These are phyloP conservation scores for Lathyrus oleraceus DNA, from an alignment of 306 rosid species.

Conservation along the genomic window DNA sequence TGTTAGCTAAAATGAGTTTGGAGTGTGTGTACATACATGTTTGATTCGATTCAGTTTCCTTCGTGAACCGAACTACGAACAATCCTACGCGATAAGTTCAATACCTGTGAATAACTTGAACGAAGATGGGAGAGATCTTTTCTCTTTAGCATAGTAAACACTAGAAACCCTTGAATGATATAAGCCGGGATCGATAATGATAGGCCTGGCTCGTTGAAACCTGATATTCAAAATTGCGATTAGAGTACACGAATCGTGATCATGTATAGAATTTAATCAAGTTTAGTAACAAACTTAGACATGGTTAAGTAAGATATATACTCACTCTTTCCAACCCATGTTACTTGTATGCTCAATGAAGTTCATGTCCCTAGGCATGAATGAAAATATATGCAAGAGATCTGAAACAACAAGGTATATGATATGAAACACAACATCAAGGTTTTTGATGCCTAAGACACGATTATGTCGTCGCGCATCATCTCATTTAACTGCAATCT, in stretches of 20 bases:
- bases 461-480: too few relatives aligned
- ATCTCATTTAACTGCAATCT: too few relatives aligned
- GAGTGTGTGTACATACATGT: not conserved
- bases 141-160: constrained; percentile 91
- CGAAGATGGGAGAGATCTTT: constrained; percentile 78
- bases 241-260: constrained; percentile 19
- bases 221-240: constrained; percentile 42
- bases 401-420: constrained; percentile 51
- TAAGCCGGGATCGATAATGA: constrained; percentile 82
- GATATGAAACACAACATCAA: too few relatives aligned
- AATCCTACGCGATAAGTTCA: not conserved
- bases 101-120: constrained; percentile 88
- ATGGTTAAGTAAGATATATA: constrained; percentile 2
- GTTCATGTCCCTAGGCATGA: constrained; percentile 84
- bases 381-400: constrained; percentile 81
- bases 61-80: not conserved
- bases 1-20: not conserved
- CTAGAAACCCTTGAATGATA: constrained; percentile 84
- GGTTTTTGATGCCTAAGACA: too few relatives aligned
- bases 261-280: constrained; percentile 4
- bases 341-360: constrained; percentile 85
- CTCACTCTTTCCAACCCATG: constrained; percentile 97
- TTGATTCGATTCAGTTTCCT: not conserved
- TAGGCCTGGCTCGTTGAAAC: constrained; percentile 75
- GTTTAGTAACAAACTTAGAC: constrained; percentile 23